Evolutionary conservation across 345 rosid species (phyloP), one percentile per base, ranked within the genome.

Genomic region (Nephelium lappaceum): DNA sequence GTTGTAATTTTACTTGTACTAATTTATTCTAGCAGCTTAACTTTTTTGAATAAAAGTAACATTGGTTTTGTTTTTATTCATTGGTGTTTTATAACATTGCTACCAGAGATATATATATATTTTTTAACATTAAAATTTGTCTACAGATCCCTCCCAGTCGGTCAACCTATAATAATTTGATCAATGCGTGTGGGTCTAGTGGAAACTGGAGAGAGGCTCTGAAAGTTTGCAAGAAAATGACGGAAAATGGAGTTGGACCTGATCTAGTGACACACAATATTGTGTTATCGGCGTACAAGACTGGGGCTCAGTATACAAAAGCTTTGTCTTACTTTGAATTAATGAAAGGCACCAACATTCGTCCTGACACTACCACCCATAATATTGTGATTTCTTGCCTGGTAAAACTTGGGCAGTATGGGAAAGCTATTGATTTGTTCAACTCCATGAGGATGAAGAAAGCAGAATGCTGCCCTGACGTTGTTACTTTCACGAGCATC

Each of bases 201-300:
- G 98, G 98, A 81, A 93, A 95, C 81, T 95, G 98, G 98, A 91
- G 92, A 88, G 98, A 91, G 68, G 98, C 97, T 78, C 82, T 95
- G 72, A 91, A 89, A 84, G 83, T 95, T 65, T 92, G 93, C 89
- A 92, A 90, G 92, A 84, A 84, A 86, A 92, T 95, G 98, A 92
- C 97, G 8, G 98, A 95, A 84, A 92, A 93, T 81, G 98, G 98
- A 61, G 92, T 95, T 81, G 98, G 98, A 42, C 98, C 98, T n/a
- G 98, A 93, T 85, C 86, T 93, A 65, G 97, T 95, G 71, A 93
- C 98, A 71, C 98, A 93, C 80, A 95, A 95, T 82, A 95, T 92
- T 84, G 84, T 95, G 70, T 83, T 95, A 80, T 92, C 98, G 68
- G 98, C 98, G 38, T 95, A 89, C 82, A 95, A 95, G 85, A 91